A percentile compares a stretch with the other conserved stretches of the same genome.
Evolutionary conservation across 331 rosid species (phyloP).

Genomic region (Stylosanthes scabra): DNA sequence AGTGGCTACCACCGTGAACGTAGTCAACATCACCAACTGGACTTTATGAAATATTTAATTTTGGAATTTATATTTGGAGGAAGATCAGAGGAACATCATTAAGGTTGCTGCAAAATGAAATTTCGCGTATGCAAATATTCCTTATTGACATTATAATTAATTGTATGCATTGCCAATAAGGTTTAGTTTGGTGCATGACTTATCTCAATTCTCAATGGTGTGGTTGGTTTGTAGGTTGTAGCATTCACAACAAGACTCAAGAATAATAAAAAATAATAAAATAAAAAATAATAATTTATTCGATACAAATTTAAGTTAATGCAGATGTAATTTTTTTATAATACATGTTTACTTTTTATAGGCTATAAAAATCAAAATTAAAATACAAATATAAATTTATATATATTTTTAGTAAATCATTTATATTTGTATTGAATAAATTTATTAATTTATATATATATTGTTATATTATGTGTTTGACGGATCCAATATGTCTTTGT

Average conservation of each 20-base stretch:
- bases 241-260: not conserved
- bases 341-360: too few relatives aligned
- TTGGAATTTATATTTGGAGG: not conserved
- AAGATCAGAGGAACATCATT: not conserved
- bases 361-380: too few relatives aligned
- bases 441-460: too few relatives aligned
- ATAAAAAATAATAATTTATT: too few relatives aligned
- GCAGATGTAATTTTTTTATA: too few relatives aligned
- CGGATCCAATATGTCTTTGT: not conserved
- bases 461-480: too few relatives aligned
- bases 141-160: not conserved
- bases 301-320: too few relatives aligned
- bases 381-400: too few relatives aligned
- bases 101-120: not conserved
- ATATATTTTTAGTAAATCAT: too few relatives aligned
- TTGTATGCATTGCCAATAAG: not conserved
- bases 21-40: slow-evolving; percentile 11
- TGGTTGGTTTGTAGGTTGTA: slow-evolving; percentile 34
- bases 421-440: too few relatives aligned
- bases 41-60: not conserved
- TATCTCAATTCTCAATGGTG: slow-evolving; percentile 16
- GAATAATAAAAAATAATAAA: not conserved
- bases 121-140: slow-evolving; percentile 15
- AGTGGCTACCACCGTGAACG: slow-evolving; percentile 38
- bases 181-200: slow-evolving; percentile 24